Base-by-base conservation (phyloP, 495 filamentous ascomycete species). In the Podospora tetraspora region DNA sequence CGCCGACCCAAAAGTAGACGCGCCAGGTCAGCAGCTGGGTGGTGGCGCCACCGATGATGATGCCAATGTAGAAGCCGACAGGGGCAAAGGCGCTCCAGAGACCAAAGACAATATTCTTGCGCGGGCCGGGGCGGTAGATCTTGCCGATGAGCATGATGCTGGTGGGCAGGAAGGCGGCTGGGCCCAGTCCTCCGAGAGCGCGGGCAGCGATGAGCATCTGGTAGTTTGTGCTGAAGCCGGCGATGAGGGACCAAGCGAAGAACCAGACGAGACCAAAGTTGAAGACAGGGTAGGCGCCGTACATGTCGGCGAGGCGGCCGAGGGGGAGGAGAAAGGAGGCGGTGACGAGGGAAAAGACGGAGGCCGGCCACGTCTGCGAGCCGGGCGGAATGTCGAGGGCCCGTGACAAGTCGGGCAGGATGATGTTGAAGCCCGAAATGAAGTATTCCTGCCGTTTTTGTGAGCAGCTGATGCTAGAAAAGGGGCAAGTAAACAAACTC, bases 21-120 rank as follows among this genome's bases (percentile, higher is more conserved):
- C 87, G 75, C 90, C 91, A 96, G 1, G 73, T 79, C 0, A 87
- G 75, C 61, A 84, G 89, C 68, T 92, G 81, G 4, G 84, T 88
- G 3, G 85, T 83, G 1, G 92, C 27, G 0, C 92, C 93, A 7
- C 92, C 91, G 62, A 93, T 86, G 75, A 95, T 91, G 59, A 96
- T 91, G 1, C 93, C 93, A 10, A 86, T 73, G 70, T 92, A 96
- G 79, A 96, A 96, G 0, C 93, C 93, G 0, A 94, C 69, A 0
- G 89, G 88, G 0, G 92, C 92, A 69, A 87, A 88, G 0, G 89
- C 90, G 1, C 92, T 91, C 75, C 94, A 96, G 0, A 95, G 77
- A 58, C 88, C 87, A 75, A 96, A 96, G 0, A 95, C 86, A 16
- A 95, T 70, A 72, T 96, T 97, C 79, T 96, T 96, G 12, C 93